A percentile compares a stretch with the other conserved stretches of the same genome.
Evolutionary conservation across 352 stramenopile genomes (phyloP).

Genomic region (Globisporangium perplexum): DNA sequence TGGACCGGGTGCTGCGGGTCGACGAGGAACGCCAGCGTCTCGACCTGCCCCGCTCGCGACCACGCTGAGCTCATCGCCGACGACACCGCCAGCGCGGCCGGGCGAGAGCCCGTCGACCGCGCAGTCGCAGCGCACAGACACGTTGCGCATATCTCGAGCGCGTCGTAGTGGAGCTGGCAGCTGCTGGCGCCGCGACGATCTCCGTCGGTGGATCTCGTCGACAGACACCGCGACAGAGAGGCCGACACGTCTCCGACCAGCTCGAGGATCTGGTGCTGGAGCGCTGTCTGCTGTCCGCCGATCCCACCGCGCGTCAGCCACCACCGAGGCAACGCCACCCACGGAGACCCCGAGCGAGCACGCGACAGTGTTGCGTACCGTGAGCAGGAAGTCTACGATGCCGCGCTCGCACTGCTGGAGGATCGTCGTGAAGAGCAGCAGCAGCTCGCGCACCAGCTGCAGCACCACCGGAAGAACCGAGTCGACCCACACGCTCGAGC

Average conservation of each 20-base stretch:
- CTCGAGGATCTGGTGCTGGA: conserved; percentile 36
- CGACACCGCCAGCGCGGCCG: neutral
- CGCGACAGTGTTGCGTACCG: conserved; percentile 16
- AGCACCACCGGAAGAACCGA: conserved; percentile 33
- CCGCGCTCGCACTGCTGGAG: conserved; percentile 15
- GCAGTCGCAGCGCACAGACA: conserved; percentile 5
- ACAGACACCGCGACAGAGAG: conserved; percentile 12
- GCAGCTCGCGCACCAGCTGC: conserved; percentile 27
- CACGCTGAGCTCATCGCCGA: neutral
- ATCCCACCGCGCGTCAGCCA: neutral
- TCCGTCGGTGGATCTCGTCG: neutral
- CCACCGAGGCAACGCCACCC: neutral
- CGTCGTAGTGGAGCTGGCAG: conserved; percentile 10
- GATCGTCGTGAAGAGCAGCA: conserved; percentile 31
- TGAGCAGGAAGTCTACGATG: conserved; percentile 22
- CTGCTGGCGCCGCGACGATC: neutral
- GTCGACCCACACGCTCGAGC: conserved; percentile 17
- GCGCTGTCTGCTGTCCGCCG: conserved; percentile 28
- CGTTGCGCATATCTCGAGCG: conserved; percentile 10
- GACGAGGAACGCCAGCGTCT: conserved; percentile 16
- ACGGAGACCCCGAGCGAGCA: too few relatives aligned
- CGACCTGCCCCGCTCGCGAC: neutral
- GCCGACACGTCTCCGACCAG: conserved; percentile 23
- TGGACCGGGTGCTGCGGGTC: conserved; percentile 20
- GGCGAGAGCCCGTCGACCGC: neutral